phyloP scores from a whole-genome alignment of 2,329 filamentous ascomycete species.

The Pseudodiploospora longispora region DNA sequence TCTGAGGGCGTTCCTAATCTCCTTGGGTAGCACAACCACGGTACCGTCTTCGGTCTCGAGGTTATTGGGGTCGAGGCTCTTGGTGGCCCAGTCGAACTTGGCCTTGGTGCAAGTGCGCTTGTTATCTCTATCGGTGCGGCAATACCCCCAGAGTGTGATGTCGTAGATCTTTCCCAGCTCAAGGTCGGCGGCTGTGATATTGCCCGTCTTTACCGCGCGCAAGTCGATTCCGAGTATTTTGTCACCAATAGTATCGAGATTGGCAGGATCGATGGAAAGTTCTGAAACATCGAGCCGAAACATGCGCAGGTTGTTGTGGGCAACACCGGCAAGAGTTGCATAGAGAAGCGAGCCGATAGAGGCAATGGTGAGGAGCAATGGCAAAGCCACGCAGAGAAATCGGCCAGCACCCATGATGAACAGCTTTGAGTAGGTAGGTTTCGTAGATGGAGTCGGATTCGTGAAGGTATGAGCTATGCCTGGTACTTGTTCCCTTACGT shows the following conservation, averaged over 20 bases:
- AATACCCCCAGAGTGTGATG: conserved; percentile 82
- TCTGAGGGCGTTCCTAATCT: conserved; percentile 59
- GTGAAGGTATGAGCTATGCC: no score
- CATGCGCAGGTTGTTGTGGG: conserved; percentile 48
- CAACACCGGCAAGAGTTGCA: conserved; percentile 46
- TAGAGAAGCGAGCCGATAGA: conserved; percentile 63
- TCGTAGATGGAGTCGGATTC: no score
- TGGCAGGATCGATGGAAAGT: conserved; percentile 35
- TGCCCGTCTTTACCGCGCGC: conserved; percentile 22
- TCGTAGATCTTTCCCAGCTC: conserved; percentile 70
- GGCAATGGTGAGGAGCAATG: conserved; percentile 71
- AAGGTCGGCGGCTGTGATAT: conserved; percentile 50
- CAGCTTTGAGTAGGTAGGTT: conserved; percentile 13
- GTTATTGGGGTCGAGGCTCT: conserved; percentile 54
- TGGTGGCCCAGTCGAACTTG: conserved; percentile 68
- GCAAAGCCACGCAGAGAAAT: conserved; percentile 78
- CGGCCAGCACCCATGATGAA: conserved; percentile 57
- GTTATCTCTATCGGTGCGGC: conserved; percentile 48
- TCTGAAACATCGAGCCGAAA: conserved; percentile 55
- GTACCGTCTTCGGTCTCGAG: conserved; percentile 40
- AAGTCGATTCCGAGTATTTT: conserved; percentile 9
- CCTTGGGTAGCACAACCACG: conserved; percentile 58
- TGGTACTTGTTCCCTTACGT: no score
- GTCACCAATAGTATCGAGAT: conserved; percentile 27
- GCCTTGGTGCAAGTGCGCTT: conserved; percentile 61